A percentile compares a stretch with the other conserved stretches of the same genome.
phyloP scores from a whole-genome alignment of 805 yeast genomes.

The Komagataella phaffii region DNA sequence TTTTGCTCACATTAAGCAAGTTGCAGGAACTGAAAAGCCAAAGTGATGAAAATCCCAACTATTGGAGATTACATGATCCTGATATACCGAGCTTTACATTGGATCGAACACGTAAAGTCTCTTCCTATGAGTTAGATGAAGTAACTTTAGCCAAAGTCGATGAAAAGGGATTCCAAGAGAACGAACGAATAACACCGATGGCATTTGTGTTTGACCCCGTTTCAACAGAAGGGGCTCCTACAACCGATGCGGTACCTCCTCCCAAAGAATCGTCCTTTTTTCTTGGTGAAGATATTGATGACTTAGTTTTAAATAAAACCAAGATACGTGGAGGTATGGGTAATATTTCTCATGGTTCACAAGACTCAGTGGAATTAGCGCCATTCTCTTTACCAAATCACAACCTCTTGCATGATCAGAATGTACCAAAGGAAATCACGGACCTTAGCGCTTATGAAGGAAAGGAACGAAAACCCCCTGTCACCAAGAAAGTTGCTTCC shows the following conservation, averaged over 20 bases:
- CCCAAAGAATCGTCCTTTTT: not conserved
- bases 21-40: not conserved
- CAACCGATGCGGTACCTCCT: not conserved
- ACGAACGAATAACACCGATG: constrained; percentile 42
- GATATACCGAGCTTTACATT: constrained; percentile 88
- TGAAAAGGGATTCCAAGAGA: constrained; percentile 29
- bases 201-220: constrained; percentile 15
- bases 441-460: not conserved
- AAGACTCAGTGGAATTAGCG: not conserved
- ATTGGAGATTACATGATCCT: constrained; percentile 72
- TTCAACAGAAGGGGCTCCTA: not conserved
- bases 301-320: not conserved
- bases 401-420: not conserved
- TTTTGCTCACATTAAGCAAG: constrained; percentile 21
- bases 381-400: not conserved
- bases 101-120: constrained; percentile 50
- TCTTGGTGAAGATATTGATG: not conserved
- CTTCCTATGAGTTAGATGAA: constrained; percentile 70
- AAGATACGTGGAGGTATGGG: not conserved
- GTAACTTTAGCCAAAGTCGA: constrained; percentile 59
- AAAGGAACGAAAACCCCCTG: not conserved
- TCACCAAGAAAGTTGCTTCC: not conserved
- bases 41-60: constrained; percentile 34
- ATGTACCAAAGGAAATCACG: not conserved
- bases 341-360: not conserved